phyloP scores from a whole-genome alignment of 805 yeast species.

The Blastobotrys parvus region DNA sequence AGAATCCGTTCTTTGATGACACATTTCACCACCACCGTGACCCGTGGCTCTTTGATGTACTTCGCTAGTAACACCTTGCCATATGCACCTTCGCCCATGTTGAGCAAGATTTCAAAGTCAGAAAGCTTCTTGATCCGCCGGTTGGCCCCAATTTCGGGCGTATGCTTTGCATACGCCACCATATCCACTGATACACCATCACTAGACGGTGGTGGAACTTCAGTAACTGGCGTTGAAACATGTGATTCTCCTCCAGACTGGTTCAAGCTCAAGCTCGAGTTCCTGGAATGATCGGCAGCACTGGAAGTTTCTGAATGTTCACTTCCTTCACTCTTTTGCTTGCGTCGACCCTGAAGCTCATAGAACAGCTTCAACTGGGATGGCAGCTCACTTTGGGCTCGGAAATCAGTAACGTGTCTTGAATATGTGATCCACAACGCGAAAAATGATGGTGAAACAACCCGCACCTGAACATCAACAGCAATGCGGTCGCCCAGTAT shows the following conservation, averaged over 20 bases:
- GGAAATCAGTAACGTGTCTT: conserved; percentile 31
- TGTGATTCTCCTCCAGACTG: too few relatives aligned
- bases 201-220: neutral
- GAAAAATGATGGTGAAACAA: conserved; percentile 47
- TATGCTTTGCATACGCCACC: neutral
- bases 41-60: conserved; percentile 52
- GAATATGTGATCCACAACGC: conserved; percentile 86
- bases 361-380: conserved; percentile 45
- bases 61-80: conserved; percentile 83
- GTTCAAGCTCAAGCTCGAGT: neutral
- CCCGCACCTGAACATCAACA: conserved; percentile 76
- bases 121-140: conserved; percentile 63
- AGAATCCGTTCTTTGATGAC: conserved; percentile 87
- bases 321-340: conserved; percentile 6
- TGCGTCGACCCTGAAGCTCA: conserved; percentile 2
- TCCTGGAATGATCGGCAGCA: neutral
- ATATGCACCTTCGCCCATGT: conserved; percentile 94
- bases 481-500: conserved; percentile 56
- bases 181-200: neutral
- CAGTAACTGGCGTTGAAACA: neutral
- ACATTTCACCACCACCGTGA: conserved; percentile 74
- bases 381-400: conserved; percentile 33
- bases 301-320: conserved; percentile 5
- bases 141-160: conserved; percentile 45
- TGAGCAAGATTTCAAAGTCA: conserved; percentile 63